Conservation (phyloP, 768 basidiomycete species). For the Tremella yokohamensis region DNA sequence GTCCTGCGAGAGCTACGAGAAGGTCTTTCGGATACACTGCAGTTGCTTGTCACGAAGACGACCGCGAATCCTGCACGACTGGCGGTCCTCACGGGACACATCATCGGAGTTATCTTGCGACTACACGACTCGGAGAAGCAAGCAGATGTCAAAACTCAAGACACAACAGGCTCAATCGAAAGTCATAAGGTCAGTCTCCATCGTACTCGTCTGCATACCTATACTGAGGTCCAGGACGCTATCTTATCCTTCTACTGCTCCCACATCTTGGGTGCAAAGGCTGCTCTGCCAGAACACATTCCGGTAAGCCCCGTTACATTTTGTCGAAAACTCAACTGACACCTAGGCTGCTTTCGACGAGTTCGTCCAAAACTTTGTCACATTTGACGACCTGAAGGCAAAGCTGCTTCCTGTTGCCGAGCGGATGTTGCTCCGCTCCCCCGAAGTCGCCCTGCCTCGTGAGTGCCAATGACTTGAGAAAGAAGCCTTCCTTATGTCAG, state of each 20-base stretch:
- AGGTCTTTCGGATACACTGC: slow-evolving; percentile 54
- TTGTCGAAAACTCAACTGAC: slow-evolving; percentile 2
- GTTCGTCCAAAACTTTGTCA: slow-evolving; percentile 61
- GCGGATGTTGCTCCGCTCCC: slow-evolving; percentile 74
- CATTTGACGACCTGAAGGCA: slow-evolving; percentile 57
- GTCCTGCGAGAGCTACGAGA: slow-evolving; percentile 29
- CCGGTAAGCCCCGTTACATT: slow-evolving; percentile 48
- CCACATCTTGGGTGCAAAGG: slow-evolving; percentile 66
- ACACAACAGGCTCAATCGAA: slow-evolving; percentile 47
- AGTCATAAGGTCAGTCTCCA: slow-evolving; percentile 55
- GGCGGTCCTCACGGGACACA: slow-evolving; percentile 63
- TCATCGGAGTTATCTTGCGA: slow-evolving; percentile 67
- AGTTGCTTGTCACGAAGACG: slow-evolving; percentile 59
- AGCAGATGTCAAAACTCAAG: slow-evolving; percentile 56
- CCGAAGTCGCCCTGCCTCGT: slow-evolving; percentile 72
- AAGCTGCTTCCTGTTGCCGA: slow-evolving; percentile 69
- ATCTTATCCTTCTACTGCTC: slow-evolving; percentile 63
- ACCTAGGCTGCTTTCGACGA: slow-evolving; percentile 54
- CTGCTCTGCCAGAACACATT: slow-evolving; percentile 60
- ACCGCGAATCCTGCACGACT: slow-evolving; percentile 54
- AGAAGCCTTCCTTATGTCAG: slow-evolving; percentile 43
- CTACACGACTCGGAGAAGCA: slow-evolving; percentile 50
- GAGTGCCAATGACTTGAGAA: slow-evolving; percentile 30
- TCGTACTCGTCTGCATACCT: slow-evolving; percentile 50
- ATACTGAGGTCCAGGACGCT: slow-evolving; percentile 54